A percentile compares a stretch with the other conserved stretches of the same genome.
Conservation (phyloP, 129 eudicot species). For the Arctium minus region DNA sequence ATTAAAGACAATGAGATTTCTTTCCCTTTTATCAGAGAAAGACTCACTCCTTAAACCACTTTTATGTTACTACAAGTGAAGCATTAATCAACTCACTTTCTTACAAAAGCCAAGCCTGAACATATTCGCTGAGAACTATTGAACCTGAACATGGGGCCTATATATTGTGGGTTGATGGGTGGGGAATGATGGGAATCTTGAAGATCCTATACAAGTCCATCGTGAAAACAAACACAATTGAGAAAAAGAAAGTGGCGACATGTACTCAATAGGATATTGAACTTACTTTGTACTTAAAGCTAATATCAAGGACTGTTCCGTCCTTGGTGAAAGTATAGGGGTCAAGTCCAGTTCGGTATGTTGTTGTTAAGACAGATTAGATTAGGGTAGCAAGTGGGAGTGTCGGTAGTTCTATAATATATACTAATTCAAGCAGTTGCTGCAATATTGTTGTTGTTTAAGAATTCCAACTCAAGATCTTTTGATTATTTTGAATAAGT, state of each 20-base stretch:
- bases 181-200: slow-evolving; percentile 20
- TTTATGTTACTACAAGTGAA: background rate
- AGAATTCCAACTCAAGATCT: background rate
- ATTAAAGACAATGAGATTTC: background rate
- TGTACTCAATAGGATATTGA: slow-evolving; percentile 4
- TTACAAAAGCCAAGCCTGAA: background rate
- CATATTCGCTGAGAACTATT: background rate
- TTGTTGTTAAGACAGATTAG: background rate
- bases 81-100: background rate
- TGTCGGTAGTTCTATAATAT: background rate
- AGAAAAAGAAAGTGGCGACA: background rate
- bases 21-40: background rate
- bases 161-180: background rate
- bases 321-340: background rate
- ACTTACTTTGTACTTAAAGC: slow-evolving; percentile 29
- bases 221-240: slow-evolving; percentile 10
- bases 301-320: background rate
- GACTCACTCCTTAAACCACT: background rate
- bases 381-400: background rate
- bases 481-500: background rate
- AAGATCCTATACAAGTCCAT: slow-evolving; percentile 20
- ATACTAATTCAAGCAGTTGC: too few species aligned
- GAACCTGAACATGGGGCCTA: background rate
- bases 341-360: background rate
- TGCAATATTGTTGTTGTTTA: background rate